Evolutionary conservation across 495 filamentous ascomycete genomes (phyloP).

Genomic region (Massariosphaeria phaeospora): DNA sequence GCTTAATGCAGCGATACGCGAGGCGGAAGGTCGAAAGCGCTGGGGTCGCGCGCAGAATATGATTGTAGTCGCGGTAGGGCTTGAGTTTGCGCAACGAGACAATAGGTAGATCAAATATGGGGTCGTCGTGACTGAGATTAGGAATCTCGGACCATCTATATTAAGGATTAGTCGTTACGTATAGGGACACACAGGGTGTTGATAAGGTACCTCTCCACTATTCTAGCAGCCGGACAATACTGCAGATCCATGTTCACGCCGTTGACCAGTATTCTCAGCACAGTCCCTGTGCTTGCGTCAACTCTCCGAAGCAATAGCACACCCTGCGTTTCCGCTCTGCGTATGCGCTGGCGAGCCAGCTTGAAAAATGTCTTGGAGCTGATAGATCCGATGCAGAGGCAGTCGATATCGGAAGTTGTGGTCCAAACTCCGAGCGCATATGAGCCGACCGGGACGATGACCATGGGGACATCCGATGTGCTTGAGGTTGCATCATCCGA

Average conservation of each 20-base stretch:
- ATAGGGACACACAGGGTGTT: constrained; percentile 5
- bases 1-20: constrained; percentile 50
- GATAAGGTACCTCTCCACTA: constrained; percentile 41
- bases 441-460: constrained; percentile 55
- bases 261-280: constrained; percentile 51
- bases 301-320: constrained; percentile 51
- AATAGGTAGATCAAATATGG: constrained; percentile 47
- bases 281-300: constrained; percentile 48
- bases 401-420: constrained; percentile 52
- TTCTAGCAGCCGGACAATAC: constrained; percentile 51
- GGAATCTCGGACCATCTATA: constrained; percentile 37
- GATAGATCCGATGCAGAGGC: constrained; percentile 54
- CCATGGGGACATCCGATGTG: constrained; percentile 38
- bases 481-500: constrained; percentile 13
- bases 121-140: constrained; percentile 36
- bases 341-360: constrained; percentile 48
- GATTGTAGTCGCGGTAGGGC: constrained; percentile 51
- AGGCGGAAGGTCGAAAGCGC: constrained; percentile 48
- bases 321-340: constrained; percentile 39
- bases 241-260: constrained; percentile 54
- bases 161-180: background rate
- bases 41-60: constrained; percentile 51
- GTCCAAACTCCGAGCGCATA: constrained; percentile 57
- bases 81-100: constrained; percentile 52
- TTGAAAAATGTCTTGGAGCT: constrained; percentile 53